Evolutionary conservation across 164 flowering plant genomes (phyloP).

Genomic region (Euptelea pleiosperma): DNA sequence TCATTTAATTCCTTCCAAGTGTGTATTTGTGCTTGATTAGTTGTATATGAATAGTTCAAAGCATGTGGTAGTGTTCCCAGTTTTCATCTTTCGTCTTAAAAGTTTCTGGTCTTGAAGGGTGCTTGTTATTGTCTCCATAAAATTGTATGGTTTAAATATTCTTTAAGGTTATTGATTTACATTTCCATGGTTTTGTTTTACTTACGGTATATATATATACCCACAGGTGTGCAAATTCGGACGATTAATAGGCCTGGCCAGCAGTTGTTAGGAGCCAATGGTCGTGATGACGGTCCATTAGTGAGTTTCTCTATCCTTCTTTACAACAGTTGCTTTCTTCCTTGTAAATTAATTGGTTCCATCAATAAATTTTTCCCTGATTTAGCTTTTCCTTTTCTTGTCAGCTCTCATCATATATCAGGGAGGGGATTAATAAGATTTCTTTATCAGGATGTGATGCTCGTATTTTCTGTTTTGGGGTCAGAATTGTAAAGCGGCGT

Average conservation of each 20-base stretch:
- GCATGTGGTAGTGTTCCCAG: too few relatives aligned
- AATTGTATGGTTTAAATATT: too few relatives aligned
- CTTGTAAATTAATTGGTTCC: neutral
- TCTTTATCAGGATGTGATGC: constrained; percentile 76
- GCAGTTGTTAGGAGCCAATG: constrained; percentile 86
- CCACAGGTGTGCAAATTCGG: constrained; percentile 69
- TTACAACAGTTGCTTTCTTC: neutral
- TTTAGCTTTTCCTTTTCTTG: constrained; percentile 16
- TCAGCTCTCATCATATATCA: constrained; percentile 74
- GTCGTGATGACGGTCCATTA: constrained; percentile 96
- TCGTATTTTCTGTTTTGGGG: constrained; percentile 87
- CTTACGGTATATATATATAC: too few relatives aligned
- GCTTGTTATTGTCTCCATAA: too few relatives aligned
- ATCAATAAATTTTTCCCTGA: neutral
- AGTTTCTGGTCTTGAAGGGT: too few relatives aligned
- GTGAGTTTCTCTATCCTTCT: constrained; percentile 43
- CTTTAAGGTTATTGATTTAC: too few relatives aligned
- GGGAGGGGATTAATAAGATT: constrained; percentile 79
- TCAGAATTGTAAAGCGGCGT: constrained; percentile 77
- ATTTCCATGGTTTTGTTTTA: neutral
- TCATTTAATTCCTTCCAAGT: too few relatives aligned
- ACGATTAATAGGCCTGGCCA: constrained; percentile 89
- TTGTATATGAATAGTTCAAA: too few relatives aligned
- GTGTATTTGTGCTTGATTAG: too few relatives aligned
- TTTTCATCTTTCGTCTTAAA: too few relatives aligned